phyloP scores from a whole-genome alignment of 306 rosid genomes.

The Abrus precatorius region DNA sequence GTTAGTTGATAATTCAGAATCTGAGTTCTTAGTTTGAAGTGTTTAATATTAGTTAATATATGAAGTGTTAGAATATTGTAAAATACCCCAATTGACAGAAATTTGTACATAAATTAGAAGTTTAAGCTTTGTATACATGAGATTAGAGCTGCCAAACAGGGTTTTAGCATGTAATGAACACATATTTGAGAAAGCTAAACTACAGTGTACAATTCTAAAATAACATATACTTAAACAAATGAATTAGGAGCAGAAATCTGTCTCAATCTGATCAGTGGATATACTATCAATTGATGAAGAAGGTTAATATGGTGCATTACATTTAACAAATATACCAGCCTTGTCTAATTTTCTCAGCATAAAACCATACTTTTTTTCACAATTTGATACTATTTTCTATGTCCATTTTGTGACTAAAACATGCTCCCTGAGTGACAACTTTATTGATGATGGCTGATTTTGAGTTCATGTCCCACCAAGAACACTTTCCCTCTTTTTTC shows the following conservation, averaged over 20 bases:
- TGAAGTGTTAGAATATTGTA: background rate
- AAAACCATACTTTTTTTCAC: background rate
- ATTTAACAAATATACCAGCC: constrained; percentile 3
- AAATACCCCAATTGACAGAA: background rate
- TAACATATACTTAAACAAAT: no score
- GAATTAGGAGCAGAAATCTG: no score
- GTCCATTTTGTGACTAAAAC: background rate
- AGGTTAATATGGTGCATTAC: no score
- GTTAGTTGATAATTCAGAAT: background rate
- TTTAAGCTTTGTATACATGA: background rate
- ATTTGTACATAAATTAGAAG: background rate
- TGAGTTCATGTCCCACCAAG: background rate
- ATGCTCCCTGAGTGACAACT: background rate
- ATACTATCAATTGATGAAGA: no score
- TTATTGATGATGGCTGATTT: background rate
- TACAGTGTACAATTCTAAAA: no score
- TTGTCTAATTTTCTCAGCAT: background rate
- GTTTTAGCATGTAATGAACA: no score
- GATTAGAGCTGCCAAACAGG: no score
- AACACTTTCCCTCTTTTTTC: background rate
- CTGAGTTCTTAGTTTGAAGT: constrained; percentile 1
- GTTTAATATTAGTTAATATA: background rate
- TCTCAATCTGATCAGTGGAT: no score
- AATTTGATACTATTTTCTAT: background rate
- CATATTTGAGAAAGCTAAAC: no score